phyloP scores from a whole-genome alignment of 129 eudicot species.

The Apium graveolens region DNA sequence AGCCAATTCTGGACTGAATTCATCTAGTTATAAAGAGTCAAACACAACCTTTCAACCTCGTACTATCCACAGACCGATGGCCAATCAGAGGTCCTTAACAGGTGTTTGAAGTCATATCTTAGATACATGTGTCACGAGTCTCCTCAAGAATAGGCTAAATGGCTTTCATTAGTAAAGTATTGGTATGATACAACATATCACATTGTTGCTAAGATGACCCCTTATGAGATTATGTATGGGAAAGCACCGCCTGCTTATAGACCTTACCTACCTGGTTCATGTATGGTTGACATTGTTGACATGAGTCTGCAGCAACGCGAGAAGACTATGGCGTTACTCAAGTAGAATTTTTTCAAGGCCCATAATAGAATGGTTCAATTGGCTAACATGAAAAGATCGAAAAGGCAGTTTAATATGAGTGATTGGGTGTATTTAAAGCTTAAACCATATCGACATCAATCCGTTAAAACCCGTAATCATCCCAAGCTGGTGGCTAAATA shows the following conservation, averaged over 20 bases:
- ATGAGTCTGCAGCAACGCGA: no score
- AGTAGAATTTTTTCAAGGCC: background rate
- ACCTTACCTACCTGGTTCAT: background rate
- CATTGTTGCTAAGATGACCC: background rate
- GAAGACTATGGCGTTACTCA: no score
- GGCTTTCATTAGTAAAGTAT: background rate
- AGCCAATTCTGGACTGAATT: background rate
- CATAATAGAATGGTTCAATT: background rate
- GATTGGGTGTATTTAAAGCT: background rate
- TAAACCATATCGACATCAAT: background rate
- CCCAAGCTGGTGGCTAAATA: background rate
- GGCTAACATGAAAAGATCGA: background rate
- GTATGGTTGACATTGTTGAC: background rate
- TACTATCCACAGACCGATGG: background rate
- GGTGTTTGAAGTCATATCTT: no score
- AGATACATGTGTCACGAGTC: no score
- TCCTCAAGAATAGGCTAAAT: background rate
- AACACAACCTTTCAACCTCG: rapidly evolving
- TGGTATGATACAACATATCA: background rate
- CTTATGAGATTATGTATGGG: background rate
- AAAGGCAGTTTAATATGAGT: background rate
- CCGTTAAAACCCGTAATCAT: background rate
- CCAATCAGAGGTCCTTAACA: no score
- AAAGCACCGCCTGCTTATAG: no score
- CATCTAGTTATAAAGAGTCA: background rate